Evolutionary conservation across 208 protist genomes (phyloP).

Genomic region (Crithidia brevicula): DNA sequence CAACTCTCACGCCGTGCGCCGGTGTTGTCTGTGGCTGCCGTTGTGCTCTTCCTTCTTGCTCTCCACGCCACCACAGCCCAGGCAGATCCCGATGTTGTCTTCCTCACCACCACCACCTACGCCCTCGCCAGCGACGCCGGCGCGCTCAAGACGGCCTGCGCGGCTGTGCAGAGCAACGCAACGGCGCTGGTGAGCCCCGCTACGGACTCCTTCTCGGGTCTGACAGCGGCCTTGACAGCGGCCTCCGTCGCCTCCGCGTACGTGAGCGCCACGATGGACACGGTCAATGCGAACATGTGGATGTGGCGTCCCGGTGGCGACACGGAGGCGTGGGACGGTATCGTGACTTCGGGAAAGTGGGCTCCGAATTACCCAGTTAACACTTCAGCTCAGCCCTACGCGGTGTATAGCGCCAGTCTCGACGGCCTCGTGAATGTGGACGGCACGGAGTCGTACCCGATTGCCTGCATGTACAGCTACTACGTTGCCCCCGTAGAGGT

Average conservation of each 20-base stretch:
- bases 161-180: conserved; percentile 1
- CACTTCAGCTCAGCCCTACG: not conserved
- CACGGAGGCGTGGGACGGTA: not conserved
- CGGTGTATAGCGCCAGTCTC: conserved; percentile 14
- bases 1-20: too few species aligned
- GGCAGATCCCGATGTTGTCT: not conserved
- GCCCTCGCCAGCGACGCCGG: conserved; percentile 2
- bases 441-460: conserved; percentile 1
- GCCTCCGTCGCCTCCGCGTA: conserved; percentile 9
- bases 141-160: conserved; percentile 8
- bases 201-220: not conserved
- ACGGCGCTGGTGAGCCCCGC: conserved; percentile 1
- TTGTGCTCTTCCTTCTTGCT: not conserved
- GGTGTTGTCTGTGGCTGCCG: not conserved
- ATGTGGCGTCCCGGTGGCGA: conserved; percentile 4
- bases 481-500: not conserved
- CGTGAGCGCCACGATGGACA: conserved; percentile 20
- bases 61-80: not conserved
- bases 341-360: not conserved
- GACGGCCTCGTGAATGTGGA: conserved; percentile 8
- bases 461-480: conserved; percentile 9
- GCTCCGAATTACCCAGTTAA: conserved; percentile 4
- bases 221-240: not conserved
- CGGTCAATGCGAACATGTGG: conserved; percentile 3
- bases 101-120: conserved; percentile 4